These are phyloP conservation scores for Biscutella laevigata DNA, from an alignment of 441 rosid species.

Conservation along the genomic window DNA sequence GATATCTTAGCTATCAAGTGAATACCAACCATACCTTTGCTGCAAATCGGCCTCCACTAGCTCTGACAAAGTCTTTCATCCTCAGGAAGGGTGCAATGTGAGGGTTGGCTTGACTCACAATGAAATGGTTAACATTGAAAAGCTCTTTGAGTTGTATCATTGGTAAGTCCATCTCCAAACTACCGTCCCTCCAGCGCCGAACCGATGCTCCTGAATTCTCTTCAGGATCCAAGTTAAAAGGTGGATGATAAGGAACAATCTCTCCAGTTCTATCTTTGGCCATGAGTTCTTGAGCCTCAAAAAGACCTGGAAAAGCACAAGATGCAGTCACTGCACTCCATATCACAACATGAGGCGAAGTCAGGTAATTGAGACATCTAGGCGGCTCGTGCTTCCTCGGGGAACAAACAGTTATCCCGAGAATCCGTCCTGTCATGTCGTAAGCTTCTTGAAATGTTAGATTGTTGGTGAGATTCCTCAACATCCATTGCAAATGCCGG, in stretches of 20 bases:
- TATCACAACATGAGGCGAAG: conserved; percentile 92
- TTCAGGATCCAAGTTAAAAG: conserved; percentile 74
- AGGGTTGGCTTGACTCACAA: conserved; percentile 94
- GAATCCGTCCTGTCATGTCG: conserved; percentile 87
- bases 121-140: conserved; percentile 91
- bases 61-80: conserved; percentile 73
- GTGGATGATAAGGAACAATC: conserved; percentile 85
- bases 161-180: conserved; percentile 92
- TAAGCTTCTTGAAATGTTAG: conserved; percentile 96
- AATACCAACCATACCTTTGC: conserved; percentile 59
- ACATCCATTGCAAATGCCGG: conserved; percentile 74
- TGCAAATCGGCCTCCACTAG: conserved; percentile 78
- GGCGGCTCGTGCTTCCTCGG: conserved; percentile 96
- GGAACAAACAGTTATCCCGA: conserved; percentile 91
- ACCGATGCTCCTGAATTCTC: conserved; percentile 42
- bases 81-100: conserved; percentile 82
- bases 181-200: conserved; percentile 96
- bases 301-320: conserved; percentile 95
- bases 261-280: conserved; percentile 94
- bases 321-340: conserved; percentile 99
- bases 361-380: conserved; percentile 85
- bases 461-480: conserved; percentile 78
- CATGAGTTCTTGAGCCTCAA: conserved; percentile 97
- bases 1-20: too few species aligned
- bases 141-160: conserved; percentile 94